Base-by-base conservation (phyloP, 1,284 basidiomycete species). In the Lentinus polychrous region DNA sequence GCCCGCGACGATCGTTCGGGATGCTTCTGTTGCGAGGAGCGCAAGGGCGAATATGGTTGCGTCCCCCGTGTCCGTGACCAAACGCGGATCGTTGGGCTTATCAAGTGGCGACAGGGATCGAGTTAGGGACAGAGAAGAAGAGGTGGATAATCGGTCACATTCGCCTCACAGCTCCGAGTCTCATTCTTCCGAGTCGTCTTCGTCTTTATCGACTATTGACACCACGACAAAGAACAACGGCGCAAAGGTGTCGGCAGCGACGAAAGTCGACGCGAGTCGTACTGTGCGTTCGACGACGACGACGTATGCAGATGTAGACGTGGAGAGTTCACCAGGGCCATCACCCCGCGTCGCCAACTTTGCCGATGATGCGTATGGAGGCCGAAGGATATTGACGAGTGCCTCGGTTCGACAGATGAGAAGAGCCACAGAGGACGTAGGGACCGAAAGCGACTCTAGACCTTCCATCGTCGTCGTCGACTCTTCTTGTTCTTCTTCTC, bases 1-100 rank as follows among this genome's bases (percentile, higher is more conserved):
- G 38, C 61, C 62, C 12, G 64, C 64, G 11, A 66, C 62, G 24
- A 66, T 66, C 38, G 57, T 62, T 22, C 45, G 55, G 8, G 55
- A 56, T 11, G 60, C 58, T 14, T 55, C 62, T 2, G 54, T 66
- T 31, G 62, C 54, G 22, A 61, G 56, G 45, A 57, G 59, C 17
- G 62, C 57, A 12, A 55, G 61, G 32, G 61, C 60, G 33, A 63
- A 64, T 40, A 52, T 63, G 37, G 50, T 65, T 10, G 38, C 51
- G 34, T 60, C 61, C 12, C 62, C 61, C 8, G 22, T 40, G 27
- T 27, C 12, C 18, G 49, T 53, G 34, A 56, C 44, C 18, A 37
- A 39, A 46, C 45, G 33, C 52, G 39, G 22, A 44, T 49, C 11
- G 11, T n/a, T 38, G 38, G 43, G 20, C 18, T 41, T 50, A n/a